Base-by-base conservation (phyloP, 2,329 filamentous ascomycete genomes). In the Arthroderma sp. region DNA sequence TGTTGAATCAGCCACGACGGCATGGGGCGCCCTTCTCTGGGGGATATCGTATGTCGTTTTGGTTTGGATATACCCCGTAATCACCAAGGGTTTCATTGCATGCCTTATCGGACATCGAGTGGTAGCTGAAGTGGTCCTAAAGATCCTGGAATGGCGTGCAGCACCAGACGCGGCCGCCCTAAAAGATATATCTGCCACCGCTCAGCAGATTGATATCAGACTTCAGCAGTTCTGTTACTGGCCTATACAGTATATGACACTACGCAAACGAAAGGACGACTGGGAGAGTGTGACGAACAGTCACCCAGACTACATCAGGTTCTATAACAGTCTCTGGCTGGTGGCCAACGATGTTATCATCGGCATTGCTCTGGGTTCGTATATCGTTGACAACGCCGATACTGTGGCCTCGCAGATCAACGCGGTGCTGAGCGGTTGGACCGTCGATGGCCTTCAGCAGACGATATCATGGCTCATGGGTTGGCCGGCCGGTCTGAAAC, bases 341-440 rank as follows among this genome's bases (percentile, higher is more conserved):
- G 93, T 98, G 21, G 91, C 91, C 31, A 98, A 98, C 74, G 93
- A 98, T 73, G 87, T 98, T 51, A 98, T 98, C 62, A 97, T 98
- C 59, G 94, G 93, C 25, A 96, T 98, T 63, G 93, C 93, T 1
- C 74, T 98, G 6, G 94, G 93, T 0, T 95, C 90, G 0, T 98
- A 95, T 70, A 95, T 98, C 61, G 91, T 97, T 61, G 93, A 98
- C 68, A 96, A 98, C 66, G 85, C 89, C 1, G 80, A 83, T 57
- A 88, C 86, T 78, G 89, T 95, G 1, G 90, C 90, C 1, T 79
- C 82, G 55, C 83, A 87, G 66, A 87, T 97, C 63, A 88, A 88
- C 64, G 77, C 78, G 47, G 76, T 95, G 23, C 78, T 97, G 51
- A 83, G 80, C 56, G 80, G 80, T 7, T 98, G 95, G 76, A 94